Conservation (phyloP, 768 basidiomycete genomes). For the Tylopilus sp. region DNA sequence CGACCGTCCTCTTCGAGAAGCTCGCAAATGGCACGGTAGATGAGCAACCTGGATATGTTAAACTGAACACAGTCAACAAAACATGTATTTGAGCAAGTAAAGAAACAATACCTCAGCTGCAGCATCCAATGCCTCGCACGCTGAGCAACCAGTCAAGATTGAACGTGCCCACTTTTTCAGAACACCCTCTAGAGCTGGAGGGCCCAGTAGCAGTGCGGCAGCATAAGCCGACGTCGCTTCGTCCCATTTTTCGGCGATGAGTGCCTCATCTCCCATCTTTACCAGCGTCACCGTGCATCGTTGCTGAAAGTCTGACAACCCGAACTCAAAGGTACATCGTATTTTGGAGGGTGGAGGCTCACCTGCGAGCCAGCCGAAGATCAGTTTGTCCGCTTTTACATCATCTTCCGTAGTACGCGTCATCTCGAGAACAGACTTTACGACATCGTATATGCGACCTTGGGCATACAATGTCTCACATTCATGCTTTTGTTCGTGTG, state of each 20-base stretch:
- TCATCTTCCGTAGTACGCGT: not conserved
- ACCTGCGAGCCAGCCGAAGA: not conserved
- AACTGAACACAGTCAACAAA: not conserved
- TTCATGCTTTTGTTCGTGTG: not conserved
- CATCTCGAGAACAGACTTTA: not conserved
- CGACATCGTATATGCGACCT: not conserved
- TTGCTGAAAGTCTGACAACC: not conserved
- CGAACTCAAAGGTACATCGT: not conserved
- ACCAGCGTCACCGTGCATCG: not conserved
- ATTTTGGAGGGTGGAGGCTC: not conserved
- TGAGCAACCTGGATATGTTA: not conserved
- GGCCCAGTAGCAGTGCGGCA: not conserved
- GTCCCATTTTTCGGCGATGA: not conserved
- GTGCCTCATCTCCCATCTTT: not conserved
- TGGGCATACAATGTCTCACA: not conserved
- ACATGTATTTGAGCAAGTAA: not conserved
- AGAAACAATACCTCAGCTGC: not conserved
- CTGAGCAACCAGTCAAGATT: not conserved
- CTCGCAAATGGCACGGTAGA: not conserved
- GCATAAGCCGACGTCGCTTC: not conserved
- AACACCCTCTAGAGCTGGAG: not conserved
- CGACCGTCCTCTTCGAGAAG: not conserved
- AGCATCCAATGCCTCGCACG: not conserved
- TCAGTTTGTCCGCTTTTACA: not conserved
- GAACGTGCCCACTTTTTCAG: not conserved